Percentiles rank a stretch among this genome's conserved stretches.
Evolutionary conservation across 139 green algal species (phyloP).

Genomic region (Dunaliella primolecta): DNA sequence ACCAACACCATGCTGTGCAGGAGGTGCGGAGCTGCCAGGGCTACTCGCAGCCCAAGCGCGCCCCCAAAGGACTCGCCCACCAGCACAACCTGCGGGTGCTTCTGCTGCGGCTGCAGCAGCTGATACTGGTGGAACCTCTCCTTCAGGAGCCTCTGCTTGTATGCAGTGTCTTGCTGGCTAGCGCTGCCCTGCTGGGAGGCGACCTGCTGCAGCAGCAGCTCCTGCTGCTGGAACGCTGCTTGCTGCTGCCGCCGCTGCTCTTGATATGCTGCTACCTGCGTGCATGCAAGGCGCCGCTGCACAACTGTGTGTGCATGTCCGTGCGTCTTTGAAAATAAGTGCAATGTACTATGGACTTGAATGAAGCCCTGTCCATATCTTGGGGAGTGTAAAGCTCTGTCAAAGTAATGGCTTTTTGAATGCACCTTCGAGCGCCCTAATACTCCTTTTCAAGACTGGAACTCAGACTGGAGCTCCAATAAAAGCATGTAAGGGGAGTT

Average conservation of each 20-base stretch:
- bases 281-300: background rate
- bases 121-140: conserved; percentile 5
- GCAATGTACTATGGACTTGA: too few species aligned
- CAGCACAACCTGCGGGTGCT: conserved; percentile 16
- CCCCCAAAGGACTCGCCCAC: conserved; percentile 73
- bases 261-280: background rate
- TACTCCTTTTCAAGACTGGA: too few species aligned
- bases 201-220: too few species aligned
- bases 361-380: too few species aligned
- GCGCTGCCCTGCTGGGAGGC: background rate
- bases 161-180: background rate
- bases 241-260: background rate
- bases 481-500: too few species aligned
- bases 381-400: too few species aligned
- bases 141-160: background rate
- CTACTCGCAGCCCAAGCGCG: conserved; percentile 61
- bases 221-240: background rate
- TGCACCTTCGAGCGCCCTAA: too few species aligned
- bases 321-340: too few species aligned
- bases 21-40: conserved; percentile 46
- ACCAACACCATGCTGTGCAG: conserved; percentile 60
- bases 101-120: conserved; percentile 9
- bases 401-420: too few species aligned
- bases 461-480: too few species aligned
- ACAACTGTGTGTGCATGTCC: too few species aligned